Percentiles rank a stretch among this genome's conserved stretches.
Evolutionary conservation across 306 rosid species (phyloP).

Genomic region (Cucurbita moschata): DNA sequence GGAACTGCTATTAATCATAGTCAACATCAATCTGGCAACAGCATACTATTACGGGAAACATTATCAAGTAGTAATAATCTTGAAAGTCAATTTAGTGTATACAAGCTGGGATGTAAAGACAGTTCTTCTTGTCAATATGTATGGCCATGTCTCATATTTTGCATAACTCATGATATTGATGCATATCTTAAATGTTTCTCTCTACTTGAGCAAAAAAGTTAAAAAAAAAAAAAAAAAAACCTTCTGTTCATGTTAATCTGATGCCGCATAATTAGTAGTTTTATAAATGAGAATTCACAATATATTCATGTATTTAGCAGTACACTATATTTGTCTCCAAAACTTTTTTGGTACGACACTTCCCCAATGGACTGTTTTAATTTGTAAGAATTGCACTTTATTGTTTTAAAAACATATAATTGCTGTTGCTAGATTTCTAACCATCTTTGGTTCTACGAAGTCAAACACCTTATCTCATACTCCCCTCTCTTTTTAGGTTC

Average conservation of each 20-base stretch:
- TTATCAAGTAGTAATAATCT: background rate
- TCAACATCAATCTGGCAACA: background rate
- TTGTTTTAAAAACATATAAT: background rate
- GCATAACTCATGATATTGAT: background rate
- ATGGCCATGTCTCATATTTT: background rate
- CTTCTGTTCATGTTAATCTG: background rate
- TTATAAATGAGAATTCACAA: background rate
- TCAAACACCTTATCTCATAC: background rate
- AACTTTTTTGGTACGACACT: background rate
- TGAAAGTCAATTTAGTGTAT: background rate
- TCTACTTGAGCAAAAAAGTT: background rate
- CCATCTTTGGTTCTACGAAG: background rate
- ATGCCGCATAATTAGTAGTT: background rate
- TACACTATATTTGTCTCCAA: background rate
- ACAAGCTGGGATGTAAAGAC: background rate
- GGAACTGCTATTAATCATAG: background rate
- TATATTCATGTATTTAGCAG: background rate
- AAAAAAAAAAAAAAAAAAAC: background rate
- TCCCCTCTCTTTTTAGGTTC: conserved; percentile 34
- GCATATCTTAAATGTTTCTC: background rate
- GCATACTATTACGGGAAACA: background rate
- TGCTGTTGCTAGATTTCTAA: background rate
- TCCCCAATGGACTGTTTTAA: background rate
- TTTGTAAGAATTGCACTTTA: background rate
- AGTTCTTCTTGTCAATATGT: background rate